A percentile compares a stretch with the other conserved stretches of the same genome.
Conservation (phyloP, 768 basidiomycete genomes). For the Obba rivulosa region DNA sequence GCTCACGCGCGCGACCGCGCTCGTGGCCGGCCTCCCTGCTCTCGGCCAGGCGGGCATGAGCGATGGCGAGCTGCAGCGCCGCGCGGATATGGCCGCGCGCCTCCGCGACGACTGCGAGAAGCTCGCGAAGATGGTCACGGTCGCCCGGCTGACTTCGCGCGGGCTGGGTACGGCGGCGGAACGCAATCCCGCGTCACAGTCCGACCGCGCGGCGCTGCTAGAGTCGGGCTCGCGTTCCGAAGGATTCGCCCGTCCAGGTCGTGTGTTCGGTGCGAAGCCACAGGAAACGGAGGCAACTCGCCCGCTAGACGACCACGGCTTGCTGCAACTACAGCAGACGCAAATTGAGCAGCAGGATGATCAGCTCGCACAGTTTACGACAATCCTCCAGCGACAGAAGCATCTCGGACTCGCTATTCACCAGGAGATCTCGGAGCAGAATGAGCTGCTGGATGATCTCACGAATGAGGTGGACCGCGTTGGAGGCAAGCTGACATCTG, state of each 20-base stretch:
- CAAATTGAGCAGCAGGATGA: conserved; percentile 83
- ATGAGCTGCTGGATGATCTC: conserved; percentile 80
- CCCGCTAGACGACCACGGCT: conserved; percentile 78
- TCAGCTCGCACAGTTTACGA: conserved; percentile 73
- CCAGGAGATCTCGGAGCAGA: conserved; percentile 77
- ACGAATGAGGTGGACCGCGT: conserved; percentile 71
- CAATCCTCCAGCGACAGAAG: conserved; percentile 79
- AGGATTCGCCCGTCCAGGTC: conserved; percentile 43
- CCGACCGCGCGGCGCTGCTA: conserved; percentile 64
- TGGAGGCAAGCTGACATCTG: conserved; percentile 68
- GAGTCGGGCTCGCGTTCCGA: conserved; percentile 23
- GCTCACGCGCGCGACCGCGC: conserved; percentile 63
- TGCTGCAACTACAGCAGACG: conserved; percentile 72
- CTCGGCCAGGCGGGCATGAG: conserved; percentile 70
- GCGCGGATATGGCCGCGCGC: conserved; percentile 84
- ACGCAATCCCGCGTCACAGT: conserved; percentile 40
- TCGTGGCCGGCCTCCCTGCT: conserved; percentile 64
- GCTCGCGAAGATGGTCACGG: conserved; percentile 79
- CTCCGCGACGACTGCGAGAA: conserved; percentile 90
- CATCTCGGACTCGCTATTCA: conserved; percentile 84
- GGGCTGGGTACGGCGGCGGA: conserved; percentile 28
- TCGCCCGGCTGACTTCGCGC: conserved; percentile 53
- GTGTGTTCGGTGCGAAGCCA: conserved; percentile 77
- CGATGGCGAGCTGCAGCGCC: conserved; percentile 86
- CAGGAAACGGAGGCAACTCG: conserved; percentile 84